A percentile compares a stretch with the other conserved stretches of the same genome.
Evolutionary conservation across 345 rosid species (phyloP).

Genomic region (Lumnitzera littorea): DNA sequence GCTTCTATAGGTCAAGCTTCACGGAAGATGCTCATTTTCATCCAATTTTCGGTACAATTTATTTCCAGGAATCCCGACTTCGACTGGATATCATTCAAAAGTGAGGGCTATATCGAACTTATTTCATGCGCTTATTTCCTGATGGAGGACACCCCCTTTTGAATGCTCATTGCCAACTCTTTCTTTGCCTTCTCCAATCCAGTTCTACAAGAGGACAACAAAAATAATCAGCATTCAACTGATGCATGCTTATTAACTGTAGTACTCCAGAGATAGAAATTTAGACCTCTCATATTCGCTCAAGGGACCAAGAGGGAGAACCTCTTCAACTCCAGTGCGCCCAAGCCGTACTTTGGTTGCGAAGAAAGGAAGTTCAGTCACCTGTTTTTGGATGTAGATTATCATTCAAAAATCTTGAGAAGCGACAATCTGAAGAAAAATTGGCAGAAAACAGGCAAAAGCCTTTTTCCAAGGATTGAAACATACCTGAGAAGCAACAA

Average conservation of each 20-base stretch:
- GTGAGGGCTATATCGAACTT: too few relatives aligned
- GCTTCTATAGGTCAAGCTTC: too few relatives aligned
- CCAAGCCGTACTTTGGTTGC: slow-evolving; percentile 85
- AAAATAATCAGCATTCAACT: neutral
- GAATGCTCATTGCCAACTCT: slow-evolving; percentile 71
- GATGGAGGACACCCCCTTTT: slow-evolving; percentile 66
- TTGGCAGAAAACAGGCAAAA: too few relatives aligned
- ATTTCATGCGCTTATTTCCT: slow-evolving; percentile 31
- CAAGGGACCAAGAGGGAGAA: slow-evolving; percentile 69
- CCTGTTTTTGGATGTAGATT: slow-evolving; percentile 30
- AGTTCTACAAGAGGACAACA: slow-evolving; percentile 22
- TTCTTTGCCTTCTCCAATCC: slow-evolving; percentile 89
- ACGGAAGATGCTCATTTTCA: too few relatives aligned
- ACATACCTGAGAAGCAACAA: slow-evolving; percentile 69
- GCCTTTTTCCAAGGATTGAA: too few relatives aligned
- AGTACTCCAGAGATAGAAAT: neutral
- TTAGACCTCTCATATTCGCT: slow-evolving; percentile 77
- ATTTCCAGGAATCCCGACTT: too few relatives aligned
- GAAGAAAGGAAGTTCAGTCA: slow-evolving; percentile 93
- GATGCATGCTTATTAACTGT: neutral
- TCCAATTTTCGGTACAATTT: too few relatives aligned
- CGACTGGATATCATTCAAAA: too few relatives aligned
- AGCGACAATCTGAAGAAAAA: neutral
- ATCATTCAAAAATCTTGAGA: neutral
- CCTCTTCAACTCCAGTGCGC: slow-evolving; percentile 68